A percentile compares a stretch with the other conserved stretches of the same genome.
These are phyloP conservation scores for Asterochloris sp. DNA, from an alignment of 139 green algal genomes.

Conservation along the genomic window DNA sequence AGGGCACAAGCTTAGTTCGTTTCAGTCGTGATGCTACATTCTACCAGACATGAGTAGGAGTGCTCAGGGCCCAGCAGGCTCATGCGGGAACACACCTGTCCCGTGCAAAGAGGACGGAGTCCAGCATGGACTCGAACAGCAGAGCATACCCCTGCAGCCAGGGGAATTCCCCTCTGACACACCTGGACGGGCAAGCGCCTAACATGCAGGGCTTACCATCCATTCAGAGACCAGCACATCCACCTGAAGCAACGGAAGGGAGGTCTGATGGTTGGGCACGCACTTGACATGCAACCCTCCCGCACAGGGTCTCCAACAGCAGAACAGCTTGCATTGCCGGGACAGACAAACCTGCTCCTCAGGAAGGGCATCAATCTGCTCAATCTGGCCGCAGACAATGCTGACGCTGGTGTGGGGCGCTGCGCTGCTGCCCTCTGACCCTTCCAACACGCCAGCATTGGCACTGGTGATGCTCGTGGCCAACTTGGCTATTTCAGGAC, in stretches of 20 bases:
- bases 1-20: constrained; percentile 2
- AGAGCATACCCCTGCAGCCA: constrained; percentile 77
- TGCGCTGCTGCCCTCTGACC: constrained; percentile 7
- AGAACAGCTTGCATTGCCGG: neutral
- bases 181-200: too few relatives aligned
- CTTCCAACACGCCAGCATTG: constrained; percentile 38
- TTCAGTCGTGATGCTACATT: neutral
- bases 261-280: neutral
- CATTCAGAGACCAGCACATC: constrained; percentile 93
- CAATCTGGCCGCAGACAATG: constrained; percentile 63
- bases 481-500: constrained; percentile 52
- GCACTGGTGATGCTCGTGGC: constrained; percentile 42
- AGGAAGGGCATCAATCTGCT: constrained; percentile 56
- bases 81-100: constrained; percentile 24
- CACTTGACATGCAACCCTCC: too few relatives aligned
- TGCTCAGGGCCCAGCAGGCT: neutral
- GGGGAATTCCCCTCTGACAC: too few relatives aligned
- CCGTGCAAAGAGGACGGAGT: constrained; percentile 70
- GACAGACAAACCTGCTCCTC: constrained; percentile 42
- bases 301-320: too few relatives aligned
- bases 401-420: constrained; percentile 27
- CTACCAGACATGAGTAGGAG: neutral
- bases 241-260: constrained; percentile 40
- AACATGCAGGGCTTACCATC: constrained; percentile 59
- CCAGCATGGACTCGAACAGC: constrained; percentile 97